These are phyloP conservation scores for Talaromyces amestolkiae DNA, from an alignment of 2,329 filamentous ascomycete species.

Conservation along the genomic window DNA sequence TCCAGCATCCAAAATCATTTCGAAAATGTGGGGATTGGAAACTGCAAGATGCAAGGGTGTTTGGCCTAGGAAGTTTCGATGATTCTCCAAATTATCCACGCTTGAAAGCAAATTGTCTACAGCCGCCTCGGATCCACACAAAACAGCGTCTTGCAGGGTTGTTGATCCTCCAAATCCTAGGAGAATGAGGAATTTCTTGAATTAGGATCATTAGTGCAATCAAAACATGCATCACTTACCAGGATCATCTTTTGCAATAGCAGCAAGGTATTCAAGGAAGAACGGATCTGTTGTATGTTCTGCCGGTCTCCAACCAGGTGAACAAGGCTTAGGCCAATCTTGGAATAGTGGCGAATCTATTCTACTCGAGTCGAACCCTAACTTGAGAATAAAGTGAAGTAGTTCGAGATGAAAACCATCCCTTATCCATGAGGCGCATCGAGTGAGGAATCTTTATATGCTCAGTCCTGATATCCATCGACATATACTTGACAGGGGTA, in stretches of 20 bases:
- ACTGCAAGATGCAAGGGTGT: not conserved
- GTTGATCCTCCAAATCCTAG: not conserved
- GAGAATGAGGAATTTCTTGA: not conserved
- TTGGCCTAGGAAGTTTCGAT: not conserved
- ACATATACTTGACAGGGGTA: not conserved
- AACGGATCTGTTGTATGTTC: not conserved
- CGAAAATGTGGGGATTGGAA: not conserved
- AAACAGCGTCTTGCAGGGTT: not conserved
- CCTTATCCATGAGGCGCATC: not conserved
- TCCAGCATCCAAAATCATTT: not conserved
- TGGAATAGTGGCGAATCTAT: not conserved
- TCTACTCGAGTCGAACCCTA: not conserved
- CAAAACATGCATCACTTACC: not conserved
- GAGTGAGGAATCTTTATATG: not conserved
- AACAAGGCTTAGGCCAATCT: not conserved
- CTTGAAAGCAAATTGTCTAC: not conserved
- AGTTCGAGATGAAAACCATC: not conserved
- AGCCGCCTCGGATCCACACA: not conserved
- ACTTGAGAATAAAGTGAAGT: not conserved
- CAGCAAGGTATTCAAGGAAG: not conserved
- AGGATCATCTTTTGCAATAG: not conserved
- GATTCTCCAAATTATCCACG: not conserved
- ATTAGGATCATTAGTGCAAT: not conserved
- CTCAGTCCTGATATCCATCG: not conserved
- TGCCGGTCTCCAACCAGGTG: not conserved